These are phyloP conservation scores for Manihot esculenta DNA, from an alignment of 441 rosid genomes.

Conservation along the genomic window DNA sequence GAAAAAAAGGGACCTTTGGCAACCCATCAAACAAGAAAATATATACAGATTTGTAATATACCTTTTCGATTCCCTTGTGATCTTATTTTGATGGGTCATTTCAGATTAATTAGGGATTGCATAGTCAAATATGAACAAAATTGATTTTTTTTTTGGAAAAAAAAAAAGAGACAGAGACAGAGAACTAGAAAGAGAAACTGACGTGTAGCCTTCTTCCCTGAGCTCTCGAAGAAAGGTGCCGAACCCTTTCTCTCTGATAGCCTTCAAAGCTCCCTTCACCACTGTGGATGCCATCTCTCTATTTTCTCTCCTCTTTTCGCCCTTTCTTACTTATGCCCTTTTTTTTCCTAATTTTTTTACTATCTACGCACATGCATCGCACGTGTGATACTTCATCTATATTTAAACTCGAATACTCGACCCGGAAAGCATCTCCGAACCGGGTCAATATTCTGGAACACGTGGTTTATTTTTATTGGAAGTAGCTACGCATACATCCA, in stretches of 20 bases:
- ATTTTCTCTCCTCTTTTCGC: background rate
- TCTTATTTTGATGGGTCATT: background rate
- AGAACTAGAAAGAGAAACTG: conserved; percentile 20
- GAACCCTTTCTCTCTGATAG: conserved; percentile 74
- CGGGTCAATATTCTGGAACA: background rate
- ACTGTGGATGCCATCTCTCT: conserved; percentile 69
- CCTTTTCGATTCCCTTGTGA: too few relatives aligned
- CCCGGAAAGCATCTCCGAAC: background rate
- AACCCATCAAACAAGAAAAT: background rate
- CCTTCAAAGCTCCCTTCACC: conserved; percentile 62
- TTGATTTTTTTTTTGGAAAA: background rate
- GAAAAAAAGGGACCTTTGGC: background rate
- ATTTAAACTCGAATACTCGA: background rate
- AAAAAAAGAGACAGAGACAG: background rate
- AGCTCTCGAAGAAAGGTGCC: conserved; percentile 59
- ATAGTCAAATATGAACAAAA: background rate
- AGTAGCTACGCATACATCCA: background rate
- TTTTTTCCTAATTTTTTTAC: background rate
- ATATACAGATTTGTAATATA: background rate
- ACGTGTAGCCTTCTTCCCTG: conserved; percentile 77
- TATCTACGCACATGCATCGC: background rate
- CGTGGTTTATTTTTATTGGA: conserved; percentile 12
- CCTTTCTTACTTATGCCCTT: background rate
- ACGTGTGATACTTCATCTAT: background rate
- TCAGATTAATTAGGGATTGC: background rate